phyloP scores from a whole-genome alignment of 805 yeast species.

The Candida suzukii region DNA sequence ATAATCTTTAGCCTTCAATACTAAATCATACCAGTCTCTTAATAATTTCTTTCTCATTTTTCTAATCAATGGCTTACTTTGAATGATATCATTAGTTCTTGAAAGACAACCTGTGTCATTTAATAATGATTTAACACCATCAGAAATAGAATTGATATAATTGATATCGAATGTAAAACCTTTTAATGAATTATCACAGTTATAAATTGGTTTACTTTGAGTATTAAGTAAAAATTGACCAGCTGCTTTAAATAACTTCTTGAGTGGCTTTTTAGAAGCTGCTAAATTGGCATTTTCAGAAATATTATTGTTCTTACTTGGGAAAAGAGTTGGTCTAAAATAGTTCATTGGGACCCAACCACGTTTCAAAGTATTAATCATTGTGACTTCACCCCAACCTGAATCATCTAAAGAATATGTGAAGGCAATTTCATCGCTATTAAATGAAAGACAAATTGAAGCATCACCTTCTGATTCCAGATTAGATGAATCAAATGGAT shows the following conservation, averaged over 20 bases:
- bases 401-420: conserved; percentile 74
- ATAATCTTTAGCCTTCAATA: conserved; percentile 70
- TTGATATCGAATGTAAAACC: conserved; percentile 48
- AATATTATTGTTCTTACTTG: conserved; percentile 9
- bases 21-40: conserved; percentile 75
- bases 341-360: conserved; percentile 89
- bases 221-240: conserved; percentile 65
- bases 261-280: conserved; percentile 44
- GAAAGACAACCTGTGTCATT: conserved; percentile 70
- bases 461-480: conserved; percentile 61
- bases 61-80: conserved; percentile 52
- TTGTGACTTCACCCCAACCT: conserved; percentile 85
- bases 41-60: conserved; percentile 60
- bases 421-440: conserved; percentile 63
- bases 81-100: conserved; percentile 63
- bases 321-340: conserved; percentile 38
- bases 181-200: conserved; percentile 24
- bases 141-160: conserved; percentile 58
- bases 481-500: conserved; percentile 31
- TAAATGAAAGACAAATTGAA: conserved; percentile 67
- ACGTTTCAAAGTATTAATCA: conserved; percentile 51
- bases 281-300: conserved; percentile 22
- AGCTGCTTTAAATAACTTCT: conserved; percentile 49
- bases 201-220: conserved; percentile 36
- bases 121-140: conserved; percentile 60